Conservation (phyloP, 2,329 filamentous ascomycete species). For the Colletotrichum brevisporum region DNA sequence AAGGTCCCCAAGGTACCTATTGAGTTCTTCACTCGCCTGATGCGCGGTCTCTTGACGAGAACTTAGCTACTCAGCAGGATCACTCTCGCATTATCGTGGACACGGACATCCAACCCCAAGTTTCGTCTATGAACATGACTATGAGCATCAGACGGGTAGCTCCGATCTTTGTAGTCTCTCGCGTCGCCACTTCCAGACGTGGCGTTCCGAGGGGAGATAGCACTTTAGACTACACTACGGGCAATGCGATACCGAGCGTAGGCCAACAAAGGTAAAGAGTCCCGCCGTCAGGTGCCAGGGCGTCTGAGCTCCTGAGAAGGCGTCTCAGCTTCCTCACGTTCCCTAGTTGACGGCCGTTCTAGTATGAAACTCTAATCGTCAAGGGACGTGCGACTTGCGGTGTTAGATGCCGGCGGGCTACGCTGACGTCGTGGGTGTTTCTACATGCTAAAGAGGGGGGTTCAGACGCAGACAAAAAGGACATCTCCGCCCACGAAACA, state of each 20-base stretch:
- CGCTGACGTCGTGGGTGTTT: conserved; percentile 22
- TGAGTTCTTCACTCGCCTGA: no score
- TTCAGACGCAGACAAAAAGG: no score
- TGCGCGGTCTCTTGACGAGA: no score
- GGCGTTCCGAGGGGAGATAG: conserved; percentile 9
- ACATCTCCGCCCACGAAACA: no score
- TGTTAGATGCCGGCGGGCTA: background rate
- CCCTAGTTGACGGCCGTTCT: conserved; percentile 14
- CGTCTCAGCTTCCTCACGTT: conserved; percentile 5
- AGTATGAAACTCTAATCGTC: conserved; percentile 27
- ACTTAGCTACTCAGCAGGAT: background rate
- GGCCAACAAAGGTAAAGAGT: background rate
- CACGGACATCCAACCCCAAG: background rate
- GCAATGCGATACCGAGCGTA: conserved; percentile 1
- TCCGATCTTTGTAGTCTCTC: background rate
- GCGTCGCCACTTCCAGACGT: conserved; percentile 4
- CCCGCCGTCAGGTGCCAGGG: conserved; percentile 12
- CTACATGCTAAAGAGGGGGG: background rate
- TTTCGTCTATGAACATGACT: background rate
- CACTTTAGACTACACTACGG: background rate
- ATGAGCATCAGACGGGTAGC: background rate
- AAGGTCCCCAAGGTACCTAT: no score
- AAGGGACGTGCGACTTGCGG: conserved; percentile 28
- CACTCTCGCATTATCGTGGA: background rate
- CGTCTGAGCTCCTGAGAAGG: conserved; percentile 7